phyloP scores from a whole-genome alignment of 495 filamentous ascomycete genomes.

The Xylaria telfairii region DNA sequence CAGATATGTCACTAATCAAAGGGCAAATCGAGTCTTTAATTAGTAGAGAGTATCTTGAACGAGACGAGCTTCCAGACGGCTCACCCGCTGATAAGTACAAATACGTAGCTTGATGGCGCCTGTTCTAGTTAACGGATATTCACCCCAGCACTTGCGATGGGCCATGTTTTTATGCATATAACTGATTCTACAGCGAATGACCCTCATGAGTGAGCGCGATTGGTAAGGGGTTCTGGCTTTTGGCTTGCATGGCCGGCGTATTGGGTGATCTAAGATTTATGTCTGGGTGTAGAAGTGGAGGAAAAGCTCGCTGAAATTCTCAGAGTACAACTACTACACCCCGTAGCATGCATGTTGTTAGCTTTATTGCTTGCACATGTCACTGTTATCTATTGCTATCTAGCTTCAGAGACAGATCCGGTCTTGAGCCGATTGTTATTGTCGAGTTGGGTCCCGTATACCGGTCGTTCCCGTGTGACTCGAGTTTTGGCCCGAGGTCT shows the following conservation, averaged over 20 bases:
- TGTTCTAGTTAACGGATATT: background rate
- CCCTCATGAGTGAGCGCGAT: conserved; percentile 24
- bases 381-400: background rate
- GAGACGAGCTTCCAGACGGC: conserved; percentile 61
- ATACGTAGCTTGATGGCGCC: conserved; percentile 35
- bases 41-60: conserved; percentile 91
- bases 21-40: conserved; percentile 92
- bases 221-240: conserved; percentile 14
- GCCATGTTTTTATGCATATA: conserved; percentile 3
- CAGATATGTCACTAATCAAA: conserved; percentile 91
- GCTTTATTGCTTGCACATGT: background rate
- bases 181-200: conserved; percentile 23
- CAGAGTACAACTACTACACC: background rate
- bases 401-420: background rate
- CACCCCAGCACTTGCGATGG: conserved; percentile 9
- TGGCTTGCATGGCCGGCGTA: conserved; percentile 20
- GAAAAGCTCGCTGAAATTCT: background rate
- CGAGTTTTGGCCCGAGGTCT: background rate
- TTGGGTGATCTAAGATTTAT: conserved; percentile 3
- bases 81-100: conserved; percentile 38
- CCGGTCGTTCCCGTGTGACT: background rate
- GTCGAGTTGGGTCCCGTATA: background rate
- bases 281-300: conserved; percentile 5
- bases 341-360: background rate
- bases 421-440: background rate